Conservation (phyloP, 441 rosid genomes). For the Viola pubescens region DNA sequence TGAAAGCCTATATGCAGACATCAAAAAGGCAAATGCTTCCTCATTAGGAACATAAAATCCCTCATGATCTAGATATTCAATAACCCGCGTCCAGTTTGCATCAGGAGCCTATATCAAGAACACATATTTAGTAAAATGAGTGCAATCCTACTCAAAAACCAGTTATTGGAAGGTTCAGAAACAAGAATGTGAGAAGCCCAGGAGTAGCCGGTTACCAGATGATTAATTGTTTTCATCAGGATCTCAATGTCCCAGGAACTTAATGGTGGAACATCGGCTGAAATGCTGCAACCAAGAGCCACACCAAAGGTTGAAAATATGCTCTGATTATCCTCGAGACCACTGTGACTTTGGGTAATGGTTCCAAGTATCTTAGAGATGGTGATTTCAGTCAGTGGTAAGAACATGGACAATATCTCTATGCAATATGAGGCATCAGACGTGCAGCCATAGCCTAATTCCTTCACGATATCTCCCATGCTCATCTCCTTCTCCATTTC, state of each 20-base stretch:
- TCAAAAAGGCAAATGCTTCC: constrained; percentile 81
- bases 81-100: constrained; percentile 69
- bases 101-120: constrained; percentile 63
- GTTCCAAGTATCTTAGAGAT: constrained; percentile 65
- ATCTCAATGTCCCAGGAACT: constrained; percentile 77
- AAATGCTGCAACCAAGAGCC: constrained; percentile 60
- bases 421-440: constrained; percentile 62
- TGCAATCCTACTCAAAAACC: background rate
- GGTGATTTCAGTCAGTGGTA: constrained; percentile 62
- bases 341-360: constrained; percentile 44
- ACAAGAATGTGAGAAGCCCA: constrained; percentile 2
- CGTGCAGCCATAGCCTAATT: constrained; percentile 88
- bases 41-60: constrained; percentile 80
- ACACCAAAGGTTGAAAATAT: constrained; percentile 56
- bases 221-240: constrained; percentile 64
- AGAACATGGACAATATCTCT: constrained; percentile 67
- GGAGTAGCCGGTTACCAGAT: constrained; percentile 48
- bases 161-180: constrained; percentile 8
- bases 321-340: constrained; percentile 61
- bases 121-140: constrained; percentile 1
- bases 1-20: constrained; percentile 69
- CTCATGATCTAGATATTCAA: constrained; percentile 82
- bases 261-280: constrained; percentile 45
- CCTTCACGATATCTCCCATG: constrained; percentile 74
- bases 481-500: constrained; percentile 81